Conservation (phyloP, 305 asterid genomes). For the Ilex paraguariensis region DNA sequence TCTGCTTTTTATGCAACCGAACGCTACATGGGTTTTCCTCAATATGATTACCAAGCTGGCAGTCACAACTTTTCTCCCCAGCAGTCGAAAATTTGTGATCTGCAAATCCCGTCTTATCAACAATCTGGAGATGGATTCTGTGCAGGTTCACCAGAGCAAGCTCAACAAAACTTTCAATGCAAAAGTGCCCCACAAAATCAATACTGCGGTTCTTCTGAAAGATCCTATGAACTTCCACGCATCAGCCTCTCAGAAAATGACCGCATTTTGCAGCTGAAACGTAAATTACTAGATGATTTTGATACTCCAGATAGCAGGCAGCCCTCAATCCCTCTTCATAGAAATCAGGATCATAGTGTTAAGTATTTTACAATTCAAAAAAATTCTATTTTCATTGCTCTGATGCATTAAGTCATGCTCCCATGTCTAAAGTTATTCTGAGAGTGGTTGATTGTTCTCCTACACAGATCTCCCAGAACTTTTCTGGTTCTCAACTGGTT, state of each 20-base stretch:
- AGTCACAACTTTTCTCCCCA: conserved; percentile 13
- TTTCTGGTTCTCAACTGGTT: conserved; percentile 26
- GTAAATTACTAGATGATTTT: conserved; percentile 40
- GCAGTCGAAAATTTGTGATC: conserved; percentile 26
- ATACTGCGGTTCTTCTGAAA: conserved; percentile 9
- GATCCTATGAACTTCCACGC: conserved; percentile 25
- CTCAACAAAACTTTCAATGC: not conserved
- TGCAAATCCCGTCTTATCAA: conserved; percentile 18
- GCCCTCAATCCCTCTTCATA: conserved; percentile 24
- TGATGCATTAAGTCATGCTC: not conserved
- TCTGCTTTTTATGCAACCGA: conserved; percentile 49
- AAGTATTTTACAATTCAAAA: no score
- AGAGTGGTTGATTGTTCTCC: not conserved
- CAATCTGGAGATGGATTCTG: conserved; percentile 30
- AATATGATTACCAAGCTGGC: conserved; percentile 19
- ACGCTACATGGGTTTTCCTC: conserved; percentile 45
- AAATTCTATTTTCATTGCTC: conserved; percentile 32
- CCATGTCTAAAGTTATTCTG: not conserved
- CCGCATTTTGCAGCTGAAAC: conserved; percentile 37
- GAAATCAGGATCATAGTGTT: conserved; percentile 25
- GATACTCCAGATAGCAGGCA: conserved; percentile 25
- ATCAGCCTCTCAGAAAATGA: conserved; percentile 43
- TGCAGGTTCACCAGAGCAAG: conserved; percentile 20
- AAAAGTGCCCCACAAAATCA: no score
- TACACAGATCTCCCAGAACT: conserved; percentile 26